These are phyloP conservation scores for Candida nitratophila DNA, from an alignment of 805 yeast genomes.

Conservation along the genomic window DNA sequence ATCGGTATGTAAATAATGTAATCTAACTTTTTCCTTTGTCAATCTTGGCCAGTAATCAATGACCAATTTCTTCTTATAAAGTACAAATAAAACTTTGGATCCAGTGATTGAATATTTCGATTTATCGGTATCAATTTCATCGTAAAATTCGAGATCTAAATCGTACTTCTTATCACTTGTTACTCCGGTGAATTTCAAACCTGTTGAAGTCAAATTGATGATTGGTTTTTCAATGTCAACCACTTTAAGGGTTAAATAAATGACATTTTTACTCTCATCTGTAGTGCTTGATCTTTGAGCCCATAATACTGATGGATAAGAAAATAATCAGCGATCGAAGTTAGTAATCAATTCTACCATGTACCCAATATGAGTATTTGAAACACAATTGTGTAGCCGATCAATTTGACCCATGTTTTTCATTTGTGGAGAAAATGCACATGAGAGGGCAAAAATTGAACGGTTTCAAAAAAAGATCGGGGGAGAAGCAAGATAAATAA, in stretches of 20 bases:
- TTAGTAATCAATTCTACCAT: no score
- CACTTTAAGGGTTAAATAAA: conserved; percentile 68
- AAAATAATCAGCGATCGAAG: background rate
- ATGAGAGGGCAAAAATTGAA: no score
- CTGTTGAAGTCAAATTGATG: conserved; percentile 50
- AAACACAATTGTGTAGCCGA: no score
- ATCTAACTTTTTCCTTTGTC: conserved; percentile 77
- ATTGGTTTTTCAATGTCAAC: conserved; percentile 61
- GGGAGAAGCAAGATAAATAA: no score
- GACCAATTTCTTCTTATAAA: conserved; percentile 61
- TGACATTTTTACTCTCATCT: conserved; percentile 64
- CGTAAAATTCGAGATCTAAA: conserved; percentile 67
- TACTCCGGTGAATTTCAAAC: conserved; percentile 44
- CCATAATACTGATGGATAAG: conserved; percentile 58
- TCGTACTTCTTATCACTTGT: conserved; percentile 51
- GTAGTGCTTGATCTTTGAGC: conserved; percentile 89
- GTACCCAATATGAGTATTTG: no score
- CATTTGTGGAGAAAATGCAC: no score
- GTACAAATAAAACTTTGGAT: conserved; percentile 53
- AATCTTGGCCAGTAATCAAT: conserved; percentile 94
- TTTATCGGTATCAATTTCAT: conserved; percentile 60
- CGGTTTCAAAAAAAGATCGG: no score
- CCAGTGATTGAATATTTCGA: conserved; percentile 55
- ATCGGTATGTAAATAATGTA: conserved; percentile 82
- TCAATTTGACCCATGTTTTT: no score